Percentiles rank a stretch among this genome's conserved stretches.
Evolutionary conservation across 768 basidiomycete species (phyloP).

Genomic region (Fomitopsis pulvina): DNA sequence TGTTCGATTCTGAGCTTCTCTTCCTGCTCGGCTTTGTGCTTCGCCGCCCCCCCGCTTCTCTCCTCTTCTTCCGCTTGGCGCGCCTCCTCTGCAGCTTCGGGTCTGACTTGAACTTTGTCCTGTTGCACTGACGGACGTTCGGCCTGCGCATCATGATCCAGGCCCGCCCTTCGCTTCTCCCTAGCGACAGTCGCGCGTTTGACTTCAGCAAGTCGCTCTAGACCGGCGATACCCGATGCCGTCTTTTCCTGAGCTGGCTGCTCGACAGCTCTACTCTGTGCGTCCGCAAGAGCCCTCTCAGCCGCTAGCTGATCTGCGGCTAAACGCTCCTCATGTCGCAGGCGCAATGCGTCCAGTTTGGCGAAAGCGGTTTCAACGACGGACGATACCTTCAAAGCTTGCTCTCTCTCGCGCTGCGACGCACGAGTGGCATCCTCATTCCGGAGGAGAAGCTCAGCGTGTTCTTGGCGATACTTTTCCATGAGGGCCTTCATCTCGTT

Average conservation of each 20-base stretch:
- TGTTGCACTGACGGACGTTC: neutral
- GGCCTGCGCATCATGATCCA: no score
- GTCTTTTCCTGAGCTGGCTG: neutral
- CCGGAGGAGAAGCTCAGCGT: slow-evolving; percentile 20
- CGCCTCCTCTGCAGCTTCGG: neutral
- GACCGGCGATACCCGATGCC: slow-evolving; percentile 1
- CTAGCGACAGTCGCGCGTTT: neutral
- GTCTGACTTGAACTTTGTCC: slow-evolving; percentile 1
- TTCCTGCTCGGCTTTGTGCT: neutral
- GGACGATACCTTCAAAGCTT: slow-evolving; percentile 15
- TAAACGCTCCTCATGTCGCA: slow-evolving; percentile 16
- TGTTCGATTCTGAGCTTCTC: neutral
- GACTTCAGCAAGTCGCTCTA: neutral
- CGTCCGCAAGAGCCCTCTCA: neutral
- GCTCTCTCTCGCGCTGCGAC: slow-evolving; percentile 23
- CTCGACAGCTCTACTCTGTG: neutral
- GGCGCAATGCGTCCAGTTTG: slow-evolving; percentile 23
- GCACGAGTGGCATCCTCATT: slow-evolving; percentile 20
- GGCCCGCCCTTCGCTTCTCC: no score
- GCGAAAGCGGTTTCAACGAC: slow-evolving; percentile 24
- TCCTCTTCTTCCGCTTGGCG: neutral
- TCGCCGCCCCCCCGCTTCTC: neutral
- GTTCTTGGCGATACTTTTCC: slow-evolving; percentile 11
- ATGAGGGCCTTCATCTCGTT: slow-evolving; percentile 12
- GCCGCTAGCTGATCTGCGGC: slow-evolving; percentile 4